These are phyloP conservation scores for Zoysia matrella DNA, from an alignment of 202 grass and related monocot species.

Conservation along the genomic window DNA sequence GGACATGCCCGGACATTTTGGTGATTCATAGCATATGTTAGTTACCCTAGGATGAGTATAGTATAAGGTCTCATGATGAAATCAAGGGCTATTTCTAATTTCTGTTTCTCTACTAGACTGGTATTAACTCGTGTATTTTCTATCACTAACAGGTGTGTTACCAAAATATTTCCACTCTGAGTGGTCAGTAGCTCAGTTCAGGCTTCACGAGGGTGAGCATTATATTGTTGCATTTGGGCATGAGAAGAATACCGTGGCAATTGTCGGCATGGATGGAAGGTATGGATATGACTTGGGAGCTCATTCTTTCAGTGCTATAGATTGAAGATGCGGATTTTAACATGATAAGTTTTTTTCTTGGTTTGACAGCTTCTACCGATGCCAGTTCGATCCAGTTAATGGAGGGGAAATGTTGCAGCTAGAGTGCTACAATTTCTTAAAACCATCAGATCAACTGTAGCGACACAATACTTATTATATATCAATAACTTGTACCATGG, in stretches of 20 bases:
- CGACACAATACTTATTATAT: slow-evolving; percentile 2
- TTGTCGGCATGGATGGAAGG: slow-evolving; percentile 99
- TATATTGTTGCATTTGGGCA: slow-evolving; percentile 96
- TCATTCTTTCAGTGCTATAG: not conserved
- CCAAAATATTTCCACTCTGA: slow-evolving; percentile 99
- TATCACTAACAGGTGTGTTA: slow-evolving; percentile 61
- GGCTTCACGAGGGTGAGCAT: slow-evolving; percentile 81
- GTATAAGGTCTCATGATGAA: not conserved
- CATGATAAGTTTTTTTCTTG: not conserved
- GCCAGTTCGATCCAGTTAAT: slow-evolving; percentile 63
- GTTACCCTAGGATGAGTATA: not conserved
- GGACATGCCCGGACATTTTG: not conserved
- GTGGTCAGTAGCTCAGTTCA: slow-evolving; percentile 97
- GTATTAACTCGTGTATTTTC: slow-evolving; percentile 30
- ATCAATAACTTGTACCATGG: slow-evolving; percentile 21
- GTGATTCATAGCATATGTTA: not conserved
- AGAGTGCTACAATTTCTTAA: not conserved
- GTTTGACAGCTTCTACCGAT: slow-evolving; percentile 78
- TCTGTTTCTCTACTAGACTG: not conserved
- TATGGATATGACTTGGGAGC: not conserved
- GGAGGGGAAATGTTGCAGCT: too few relatives aligned
- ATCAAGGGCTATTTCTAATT: not conserved
- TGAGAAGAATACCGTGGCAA: slow-evolving; percentile 85
- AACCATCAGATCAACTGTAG: slow-evolving; percentile 55
- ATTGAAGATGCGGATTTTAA: not conserved